These are phyloP conservation scores for Trametes elegans DNA, from an alignment of 768 basidiomycete species.

Conservation along the genomic window DNA sequence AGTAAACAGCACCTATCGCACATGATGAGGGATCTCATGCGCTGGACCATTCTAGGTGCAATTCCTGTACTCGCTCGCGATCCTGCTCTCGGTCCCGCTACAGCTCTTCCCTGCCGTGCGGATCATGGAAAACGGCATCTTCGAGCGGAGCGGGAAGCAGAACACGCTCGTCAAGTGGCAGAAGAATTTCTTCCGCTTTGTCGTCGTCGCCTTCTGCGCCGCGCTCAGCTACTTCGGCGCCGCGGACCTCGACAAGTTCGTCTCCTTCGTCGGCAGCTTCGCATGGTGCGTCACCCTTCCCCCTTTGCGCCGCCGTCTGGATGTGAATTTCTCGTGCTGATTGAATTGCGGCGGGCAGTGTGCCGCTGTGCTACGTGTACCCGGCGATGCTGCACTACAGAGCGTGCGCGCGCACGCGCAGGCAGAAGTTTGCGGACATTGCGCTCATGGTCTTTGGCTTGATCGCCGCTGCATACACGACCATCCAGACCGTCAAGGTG, in stretches of 20 bases:
- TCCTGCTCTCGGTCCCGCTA: conserved; percentile 86
- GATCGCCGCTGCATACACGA: conserved; percentile 73
- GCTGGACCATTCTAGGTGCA: conserved; percentile 51
- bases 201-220: conserved; percentile 77
- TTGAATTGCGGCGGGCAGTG: conserved; percentile 41
- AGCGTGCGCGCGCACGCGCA: conserved; percentile 73
- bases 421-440: conserved; percentile 66
- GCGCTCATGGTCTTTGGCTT: conserved; percentile 74
- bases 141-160: conserved; percentile 82
- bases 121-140: conserved; percentile 95
- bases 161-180: conserved; percentile 87
- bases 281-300: conserved; percentile 65
- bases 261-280: conserved; percentile 88
- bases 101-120: conserved; percentile 98
- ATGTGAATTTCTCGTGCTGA: background rate
- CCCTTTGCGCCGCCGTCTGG: background rate
- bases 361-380: conserved; percentile 92
- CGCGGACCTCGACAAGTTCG: conserved; percentile 92
- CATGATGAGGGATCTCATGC: conserved; percentile 11
- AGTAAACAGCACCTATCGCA: conserved; percentile 29
- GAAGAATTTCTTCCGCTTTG: conserved; percentile 88
- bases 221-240: conserved; percentile 80
- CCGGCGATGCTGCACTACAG: conserved; percentile 91
- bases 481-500: conserved; percentile 72
- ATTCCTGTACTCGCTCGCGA: conserved; percentile 89